These are phyloP conservation scores for Neoascochyta sp. DNA, from an alignment of 2,329 filamentous ascomycete species.

Conservation along the genomic window DNA sequence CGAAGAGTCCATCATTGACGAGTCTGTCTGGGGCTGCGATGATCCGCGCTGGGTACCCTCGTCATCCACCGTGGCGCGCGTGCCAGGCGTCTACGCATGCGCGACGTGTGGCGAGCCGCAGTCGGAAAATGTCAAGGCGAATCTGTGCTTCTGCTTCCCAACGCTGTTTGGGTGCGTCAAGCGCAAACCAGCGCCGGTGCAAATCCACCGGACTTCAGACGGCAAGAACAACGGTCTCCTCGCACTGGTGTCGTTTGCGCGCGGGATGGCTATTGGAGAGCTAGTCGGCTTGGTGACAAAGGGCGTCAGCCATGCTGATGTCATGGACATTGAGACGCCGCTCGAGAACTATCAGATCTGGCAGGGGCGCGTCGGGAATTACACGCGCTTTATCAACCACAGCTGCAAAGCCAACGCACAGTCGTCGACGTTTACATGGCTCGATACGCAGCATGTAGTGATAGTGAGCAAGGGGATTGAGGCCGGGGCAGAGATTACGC, in stretches of 20 bases:
- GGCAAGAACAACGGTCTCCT: conserved; percentile 55
- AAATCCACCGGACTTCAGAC: conserved; percentile 51
- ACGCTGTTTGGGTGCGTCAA: conserved; percentile 49
- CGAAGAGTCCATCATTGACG: conserved; percentile 50
- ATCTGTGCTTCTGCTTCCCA: conserved; percentile 54
- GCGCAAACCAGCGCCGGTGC: conserved; percentile 45
- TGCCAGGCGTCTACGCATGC: conserved; percentile 40
- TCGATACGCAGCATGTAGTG: conserved; percentile 53
- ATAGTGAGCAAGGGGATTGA: conserved; percentile 55
- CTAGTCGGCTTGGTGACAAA: conserved; percentile 55
- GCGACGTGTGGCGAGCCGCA: conserved; percentile 48
- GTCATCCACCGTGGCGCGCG: conserved; percentile 22
- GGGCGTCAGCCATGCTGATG: conserved; percentile 51
- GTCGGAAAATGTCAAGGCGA: conserved; percentile 48
- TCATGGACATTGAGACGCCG: conserved; percentile 52
- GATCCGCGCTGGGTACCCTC: conserved; percentile 48
- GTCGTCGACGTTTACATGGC: conserved; percentile 56
- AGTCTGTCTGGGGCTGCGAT: conserved; percentile 47
- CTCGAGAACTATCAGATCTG: conserved; percentile 57
- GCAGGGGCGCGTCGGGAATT: conserved; percentile 56
- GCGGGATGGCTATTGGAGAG: conserved; percentile 53
- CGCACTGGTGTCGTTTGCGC: conserved; percentile 48
- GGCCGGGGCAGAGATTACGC: conserved; percentile 53
- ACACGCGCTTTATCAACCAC: conserved; percentile 58
- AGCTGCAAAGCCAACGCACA: conserved; percentile 57